A percentile compares a stretch with the other conserved stretches of the same genome.
Evolutionary conservation across 2,329 filamentous ascomycete species (phyloP).

Genomic region (Cercospora canescens): DNA sequence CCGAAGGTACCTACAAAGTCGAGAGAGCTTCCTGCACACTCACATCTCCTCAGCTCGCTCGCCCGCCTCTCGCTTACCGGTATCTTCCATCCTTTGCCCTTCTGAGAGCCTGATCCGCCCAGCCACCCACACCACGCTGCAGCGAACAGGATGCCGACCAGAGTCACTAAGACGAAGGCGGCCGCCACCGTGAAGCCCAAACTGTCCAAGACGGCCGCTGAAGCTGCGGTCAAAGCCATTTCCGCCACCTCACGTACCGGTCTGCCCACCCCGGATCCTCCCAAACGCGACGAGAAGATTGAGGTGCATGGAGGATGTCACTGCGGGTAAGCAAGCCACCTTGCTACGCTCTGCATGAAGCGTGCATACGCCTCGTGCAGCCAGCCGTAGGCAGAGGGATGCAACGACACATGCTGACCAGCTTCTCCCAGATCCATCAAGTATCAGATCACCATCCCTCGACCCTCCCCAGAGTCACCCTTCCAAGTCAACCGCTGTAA

Average conservation of each 20-base stretch:
- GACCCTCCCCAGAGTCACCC: not conserved
- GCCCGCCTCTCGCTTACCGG: not conserved
- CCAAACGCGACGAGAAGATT: not conserved
- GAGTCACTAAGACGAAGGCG: not conserved
- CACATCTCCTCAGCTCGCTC: not conserved
- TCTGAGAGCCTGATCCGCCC: not conserved
- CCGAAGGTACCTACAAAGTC: not conserved
- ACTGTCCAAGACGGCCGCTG: not conserved
- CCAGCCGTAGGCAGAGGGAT: not conserved
- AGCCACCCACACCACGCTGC: not conserved
- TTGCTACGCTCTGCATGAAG: not conserved
- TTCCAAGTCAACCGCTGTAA: slow-evolving; percentile 7
- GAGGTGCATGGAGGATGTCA: slow-evolving; percentile 6
- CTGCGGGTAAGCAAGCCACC: slow-evolving; percentile 4
- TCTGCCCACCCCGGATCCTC: not conserved
- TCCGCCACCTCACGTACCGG: not conserved
- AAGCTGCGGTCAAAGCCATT: not conserved
- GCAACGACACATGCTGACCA: not conserved
- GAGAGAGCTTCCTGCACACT: not conserved
- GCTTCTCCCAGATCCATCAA: not conserved
- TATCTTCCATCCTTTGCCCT: not conserved
- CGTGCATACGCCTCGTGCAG: not conserved
- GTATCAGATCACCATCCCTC: not conserved
- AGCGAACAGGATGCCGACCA: not conserved
- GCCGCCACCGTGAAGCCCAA: not conserved